Conservation (phyloP, 2,329 filamentous ascomycete genomes). For the Penicillium hesseltinei region DNA sequence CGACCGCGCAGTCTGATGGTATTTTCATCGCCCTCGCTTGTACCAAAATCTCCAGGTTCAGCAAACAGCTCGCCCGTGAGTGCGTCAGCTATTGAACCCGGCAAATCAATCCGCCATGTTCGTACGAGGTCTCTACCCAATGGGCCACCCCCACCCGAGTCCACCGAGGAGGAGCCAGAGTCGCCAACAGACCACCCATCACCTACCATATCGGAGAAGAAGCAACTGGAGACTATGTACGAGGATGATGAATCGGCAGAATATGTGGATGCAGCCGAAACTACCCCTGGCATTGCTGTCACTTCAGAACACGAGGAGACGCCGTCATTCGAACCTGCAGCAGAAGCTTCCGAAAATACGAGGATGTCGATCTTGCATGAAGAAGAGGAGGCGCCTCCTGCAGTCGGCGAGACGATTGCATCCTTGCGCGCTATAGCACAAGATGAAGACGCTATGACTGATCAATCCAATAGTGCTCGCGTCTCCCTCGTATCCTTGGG, state of each 20-base stretch:
- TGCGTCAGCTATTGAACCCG: conserved; percentile 22
- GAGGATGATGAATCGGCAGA: conserved; percentile 34
- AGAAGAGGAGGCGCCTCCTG: conserved; percentile 20
- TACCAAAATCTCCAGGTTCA: conserved; percentile 29
- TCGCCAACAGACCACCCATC: conserved; percentile 20
- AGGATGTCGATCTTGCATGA: conserved; percentile 24
- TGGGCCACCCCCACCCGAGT: conserved; percentile 26
- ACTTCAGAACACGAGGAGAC: conserved; percentile 14
- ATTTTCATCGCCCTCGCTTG: conserved; percentile 33
- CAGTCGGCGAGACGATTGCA: conserved; percentile 16
- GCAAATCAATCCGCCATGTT: conserved; percentile 29
- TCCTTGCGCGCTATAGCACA: conserved; percentile 21
- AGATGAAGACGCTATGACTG: conserved; percentile 18
- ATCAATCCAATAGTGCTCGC: conserved; percentile 21
- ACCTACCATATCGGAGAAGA: conserved; percentile 28
- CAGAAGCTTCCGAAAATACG: conserved; percentile 12
- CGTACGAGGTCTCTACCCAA: conserved; percentile 54
- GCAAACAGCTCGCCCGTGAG: conserved; percentile 26
- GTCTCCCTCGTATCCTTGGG: conserved; percentile 23
- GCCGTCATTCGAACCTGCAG: conserved; percentile 7
- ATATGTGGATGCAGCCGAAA: conserved; percentile 22
- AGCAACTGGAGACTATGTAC: conserved; percentile 39
- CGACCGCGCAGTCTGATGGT: conserved; percentile 46
- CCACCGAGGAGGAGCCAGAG: conserved; percentile 15
- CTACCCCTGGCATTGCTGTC: conserved; percentile 20